Percentiles rank a stretch among this genome's conserved stretches.
phyloP scores from a whole-genome alignment of 208 protist genomes.

The Endotrypanum monterogeii region DNA sequence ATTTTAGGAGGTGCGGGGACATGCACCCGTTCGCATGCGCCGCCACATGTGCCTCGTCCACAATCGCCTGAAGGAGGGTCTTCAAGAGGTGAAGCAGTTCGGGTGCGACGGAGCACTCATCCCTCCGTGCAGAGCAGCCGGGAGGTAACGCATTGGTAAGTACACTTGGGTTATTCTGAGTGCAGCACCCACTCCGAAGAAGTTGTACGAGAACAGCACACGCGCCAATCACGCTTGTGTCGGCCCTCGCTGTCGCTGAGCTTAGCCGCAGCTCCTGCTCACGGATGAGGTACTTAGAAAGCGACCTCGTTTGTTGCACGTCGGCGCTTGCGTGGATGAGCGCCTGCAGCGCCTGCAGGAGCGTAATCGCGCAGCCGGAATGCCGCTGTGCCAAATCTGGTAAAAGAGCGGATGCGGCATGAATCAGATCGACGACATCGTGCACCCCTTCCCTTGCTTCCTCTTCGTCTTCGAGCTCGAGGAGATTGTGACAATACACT shows the following conservation, averaged over 20 bases:
- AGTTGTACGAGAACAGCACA: constrained; percentile 11
- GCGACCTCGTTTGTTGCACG: neutral
- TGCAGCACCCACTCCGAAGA: constrained; percentile 3
- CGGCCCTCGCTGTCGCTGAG: neutral
- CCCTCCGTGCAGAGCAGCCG: neutral
- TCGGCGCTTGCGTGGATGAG: neutral
- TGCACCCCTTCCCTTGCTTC: neutral
- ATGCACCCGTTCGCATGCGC: neutral
- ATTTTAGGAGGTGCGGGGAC: neutral
- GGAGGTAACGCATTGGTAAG: neutral
- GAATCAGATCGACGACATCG: neutral
- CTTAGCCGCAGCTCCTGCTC: neutral
- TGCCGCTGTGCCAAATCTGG: constrained; percentile 9
- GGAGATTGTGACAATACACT: neutral
- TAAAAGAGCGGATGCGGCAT: neutral
- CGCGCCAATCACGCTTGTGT: neutral
- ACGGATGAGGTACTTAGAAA: constrained; percentile 1
- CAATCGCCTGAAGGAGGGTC: constrained; percentile 6
- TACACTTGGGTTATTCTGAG: neutral
- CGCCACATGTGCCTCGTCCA: constrained; percentile 6
- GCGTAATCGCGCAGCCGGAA: constrained; percentile 4
- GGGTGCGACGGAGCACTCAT: neutral
- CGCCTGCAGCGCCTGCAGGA: neutral
- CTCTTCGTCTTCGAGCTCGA: neutral
- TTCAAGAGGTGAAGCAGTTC: neutral